Evolutionary conservation across 345 rosid genomes (phyloP).

Genomic region (Arabis alpina): DNA sequence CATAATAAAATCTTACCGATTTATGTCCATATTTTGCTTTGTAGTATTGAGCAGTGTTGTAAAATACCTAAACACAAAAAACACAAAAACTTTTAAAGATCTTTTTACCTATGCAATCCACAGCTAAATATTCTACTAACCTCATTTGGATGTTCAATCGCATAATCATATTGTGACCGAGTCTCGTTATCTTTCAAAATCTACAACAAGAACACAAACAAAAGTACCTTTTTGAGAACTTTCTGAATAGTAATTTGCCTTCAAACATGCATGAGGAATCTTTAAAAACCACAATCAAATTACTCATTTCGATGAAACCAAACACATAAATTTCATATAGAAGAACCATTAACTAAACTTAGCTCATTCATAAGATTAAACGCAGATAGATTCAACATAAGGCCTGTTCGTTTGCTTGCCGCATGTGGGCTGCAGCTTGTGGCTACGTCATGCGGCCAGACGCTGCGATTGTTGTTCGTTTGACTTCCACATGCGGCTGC

Average conservation of each 20-base stretch:
- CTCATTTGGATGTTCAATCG: conserved; percentile 96
- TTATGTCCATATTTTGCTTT: conserved; percentile 92
- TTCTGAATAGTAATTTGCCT: neutral
- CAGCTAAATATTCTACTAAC: conserved; percentile 41
- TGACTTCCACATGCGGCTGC: too few species aligned
- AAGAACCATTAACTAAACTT: neutral
- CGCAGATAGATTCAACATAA: neutral
- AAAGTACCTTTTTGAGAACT: neutral
- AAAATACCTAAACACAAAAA: conserved; percentile 63
- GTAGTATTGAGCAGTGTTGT: conserved; percentile 92
- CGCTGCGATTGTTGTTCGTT: too few species aligned
- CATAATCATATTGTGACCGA: conserved; percentile 91
- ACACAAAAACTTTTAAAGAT: neutral
- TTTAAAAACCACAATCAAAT: neutral
- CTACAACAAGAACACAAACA: conserved; percentile 44
- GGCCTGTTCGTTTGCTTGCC: too few species aligned
- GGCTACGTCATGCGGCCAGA: too few species aligned
- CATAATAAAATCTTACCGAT: conserved; percentile 60
- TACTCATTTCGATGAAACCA: neutral
- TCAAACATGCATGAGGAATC: neutral
- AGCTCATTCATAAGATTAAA: conserved; percentile 8
- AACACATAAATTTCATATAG: neutral
- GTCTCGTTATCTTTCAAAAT: conserved; percentile 97
- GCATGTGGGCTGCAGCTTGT: too few species aligned
- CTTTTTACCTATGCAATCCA: neutral